Percentiles rank a stretch among this genome's conserved stretches.
phyloP scores from a whole-genome alignment of 169 alveolate species.

The Toxoplasma gondii region DNA sequence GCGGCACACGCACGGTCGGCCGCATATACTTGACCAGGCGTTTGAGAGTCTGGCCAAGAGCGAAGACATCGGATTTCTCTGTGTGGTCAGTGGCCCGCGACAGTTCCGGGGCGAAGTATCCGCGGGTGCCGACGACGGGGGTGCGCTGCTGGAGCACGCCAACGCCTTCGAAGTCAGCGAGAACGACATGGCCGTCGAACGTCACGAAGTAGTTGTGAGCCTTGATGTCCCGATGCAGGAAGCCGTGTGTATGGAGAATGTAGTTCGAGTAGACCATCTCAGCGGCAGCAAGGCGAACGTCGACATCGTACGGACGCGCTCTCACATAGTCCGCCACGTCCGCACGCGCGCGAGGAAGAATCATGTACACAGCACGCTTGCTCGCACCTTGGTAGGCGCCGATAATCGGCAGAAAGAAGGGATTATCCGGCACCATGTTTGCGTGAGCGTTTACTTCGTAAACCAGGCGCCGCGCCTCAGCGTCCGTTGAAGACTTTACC shows the following conservation, averaged over 20 bases:
- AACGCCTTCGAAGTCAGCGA: slow-evolving; percentile 66
- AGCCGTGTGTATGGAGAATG: slow-evolving; percentile 56
- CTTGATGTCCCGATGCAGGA: slow-evolving; percentile 64
- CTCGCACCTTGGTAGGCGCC: slow-evolving; percentile 56
- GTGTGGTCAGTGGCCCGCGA: slow-evolving; percentile 37
- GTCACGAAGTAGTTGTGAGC: slow-evolving; percentile 62
- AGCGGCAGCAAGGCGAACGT: slow-evolving; percentile 44
- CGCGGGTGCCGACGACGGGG: slow-evolving; percentile 40
- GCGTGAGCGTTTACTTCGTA: slow-evolving; percentile 48
- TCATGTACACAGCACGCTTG: slow-evolving; percentile 31
- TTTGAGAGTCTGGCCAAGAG: slow-evolving; percentile 54
- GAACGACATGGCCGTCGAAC: slow-evolving; percentile 57
- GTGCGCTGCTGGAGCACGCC: slow-evolving; percentile 55
- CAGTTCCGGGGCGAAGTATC: slow-evolving; percentile 60
- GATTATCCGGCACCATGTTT: slow-evolving; percentile 38
- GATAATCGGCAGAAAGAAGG: slow-evolving; percentile 49
- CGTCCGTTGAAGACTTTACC: slow-evolving; percentile 31
- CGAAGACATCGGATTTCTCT: slow-evolving; percentile 47
- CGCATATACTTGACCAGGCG: slow-evolving; percentile 41
- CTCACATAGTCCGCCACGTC: slow-evolving; percentile 52
- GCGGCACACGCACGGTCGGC: neutral
- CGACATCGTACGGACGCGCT: slow-evolving; percentile 46
- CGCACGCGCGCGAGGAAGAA: slow-evolving; percentile 58
- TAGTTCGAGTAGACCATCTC: slow-evolving; percentile 60
- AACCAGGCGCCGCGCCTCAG: slow-evolving; percentile 41